Percentiles rank a stretch among this genome's conserved stretches.
Conservation (phyloP, 306 rosid genomes). For the Pterocarpus macrocarpus region DNA sequence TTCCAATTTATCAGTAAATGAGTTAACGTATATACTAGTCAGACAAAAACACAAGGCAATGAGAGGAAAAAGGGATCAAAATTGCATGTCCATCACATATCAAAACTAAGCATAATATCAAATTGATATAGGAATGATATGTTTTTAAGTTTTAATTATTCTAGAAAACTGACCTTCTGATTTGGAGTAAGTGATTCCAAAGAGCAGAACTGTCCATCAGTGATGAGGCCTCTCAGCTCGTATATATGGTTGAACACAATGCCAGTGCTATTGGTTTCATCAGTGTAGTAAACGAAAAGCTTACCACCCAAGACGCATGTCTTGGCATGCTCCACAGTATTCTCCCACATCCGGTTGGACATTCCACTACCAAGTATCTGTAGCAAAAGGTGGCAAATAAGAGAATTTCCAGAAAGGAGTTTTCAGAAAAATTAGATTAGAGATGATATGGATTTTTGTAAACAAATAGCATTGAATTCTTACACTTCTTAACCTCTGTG, state of each 20-base stretch:
- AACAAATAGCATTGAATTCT: constrained; percentile 38
- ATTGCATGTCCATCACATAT: constrained; percentile 8
- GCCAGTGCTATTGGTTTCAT: constrained; percentile 61
- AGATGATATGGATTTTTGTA: constrained; percentile 14
- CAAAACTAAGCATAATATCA: constrained; percentile 9
- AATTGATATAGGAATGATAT: background rate
- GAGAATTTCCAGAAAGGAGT: background rate
- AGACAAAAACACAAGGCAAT: background rate
- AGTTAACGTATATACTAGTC: constrained; percentile 12
- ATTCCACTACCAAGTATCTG: constrained; percentile 91
- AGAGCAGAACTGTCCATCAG: constrained; percentile 75
- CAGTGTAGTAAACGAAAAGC: constrained; percentile 80
- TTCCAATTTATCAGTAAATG: constrained; percentile 39
- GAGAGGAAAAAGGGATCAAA: background rate
- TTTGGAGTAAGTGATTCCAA: constrained; percentile 74
- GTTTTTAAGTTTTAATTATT: background rate
- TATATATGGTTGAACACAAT: constrained; percentile 83
- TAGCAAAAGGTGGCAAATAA: constrained; percentile 28
- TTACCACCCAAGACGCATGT: constrained; percentile 84
- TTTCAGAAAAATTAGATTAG: background rate
- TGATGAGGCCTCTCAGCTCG: constrained; percentile 83
- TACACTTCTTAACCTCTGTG: constrained; percentile 84
- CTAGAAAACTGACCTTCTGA: constrained; percentile 68
- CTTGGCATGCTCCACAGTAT: constrained; percentile 90
- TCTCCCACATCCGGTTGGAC: constrained; percentile 97